phyloP scores from a whole-genome alignment of 2,329 filamentous ascomycete genomes.

The Fusarium stilboides region DNA sequence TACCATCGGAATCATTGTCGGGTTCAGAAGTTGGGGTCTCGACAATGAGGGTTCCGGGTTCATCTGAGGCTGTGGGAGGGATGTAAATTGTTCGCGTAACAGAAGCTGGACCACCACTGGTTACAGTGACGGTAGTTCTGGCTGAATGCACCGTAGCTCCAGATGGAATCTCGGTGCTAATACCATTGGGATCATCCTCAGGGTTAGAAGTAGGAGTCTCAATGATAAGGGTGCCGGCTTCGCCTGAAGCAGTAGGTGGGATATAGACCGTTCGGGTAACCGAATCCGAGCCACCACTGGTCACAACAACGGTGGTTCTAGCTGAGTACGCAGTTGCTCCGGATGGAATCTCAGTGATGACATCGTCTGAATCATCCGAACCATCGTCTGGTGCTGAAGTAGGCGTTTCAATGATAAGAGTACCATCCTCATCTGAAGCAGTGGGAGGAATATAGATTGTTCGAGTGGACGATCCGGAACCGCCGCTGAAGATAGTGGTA shows the following conservation, averaged over 20 bases:
- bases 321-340: background rate
- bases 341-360: background rate
- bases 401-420: constrained; percentile 16
- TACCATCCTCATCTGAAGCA: constrained; percentile 7
- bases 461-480: background rate
- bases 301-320: background rate
- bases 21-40: background rate
- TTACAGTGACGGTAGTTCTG: constrained; percentile 5
- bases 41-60: constrained; percentile 8
- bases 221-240: constrained; percentile 19
- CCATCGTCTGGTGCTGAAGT: background rate
- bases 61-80: background rate
- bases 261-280: constrained; percentile 9
- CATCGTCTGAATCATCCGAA: background rate
- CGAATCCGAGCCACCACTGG: constrained; percentile 5
- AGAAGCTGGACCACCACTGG: constrained; percentile 1
- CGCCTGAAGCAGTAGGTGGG: constrained; percentile 7
- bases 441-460: constrained; percentile 20
- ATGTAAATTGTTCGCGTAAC: background rate
- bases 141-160: background rate
- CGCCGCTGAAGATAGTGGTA: constrained; percentile 9
- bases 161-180: background rate
- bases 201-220: constrained; percentile 1
- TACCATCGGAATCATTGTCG: background rate
- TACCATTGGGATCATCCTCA: background rate